Percentiles rank a stretch among this genome's conserved stretches.
These are phyloP conservation scores for Penicillium palitans DNA, from an alignment of 2,329 filamentous ascomycete species.

Conservation along the genomic window DNA sequence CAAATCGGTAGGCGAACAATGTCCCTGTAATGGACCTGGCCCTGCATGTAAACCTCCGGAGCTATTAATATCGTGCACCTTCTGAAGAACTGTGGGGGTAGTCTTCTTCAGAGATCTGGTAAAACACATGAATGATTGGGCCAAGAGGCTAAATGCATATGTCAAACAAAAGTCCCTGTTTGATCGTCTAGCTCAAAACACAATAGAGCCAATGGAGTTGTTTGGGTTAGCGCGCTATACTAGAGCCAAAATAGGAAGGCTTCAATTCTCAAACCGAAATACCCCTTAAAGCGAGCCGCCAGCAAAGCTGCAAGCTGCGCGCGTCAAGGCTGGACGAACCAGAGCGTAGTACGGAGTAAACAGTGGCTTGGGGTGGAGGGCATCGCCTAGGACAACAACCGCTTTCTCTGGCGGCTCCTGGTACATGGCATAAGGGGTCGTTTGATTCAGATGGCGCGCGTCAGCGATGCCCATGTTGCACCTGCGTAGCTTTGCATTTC, in stretches of 20 bases:
- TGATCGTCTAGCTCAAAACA: constrained; percentile 10
- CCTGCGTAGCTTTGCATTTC: neutral
- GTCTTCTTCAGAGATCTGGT: neutral
- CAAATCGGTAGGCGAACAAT: neutral
- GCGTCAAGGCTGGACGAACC: constrained; percentile 23
- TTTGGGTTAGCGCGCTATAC: constrained; percentile 6
- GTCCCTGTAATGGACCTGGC: neutral
- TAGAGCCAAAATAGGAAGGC: constrained; percentile 4
- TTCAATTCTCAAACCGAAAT: neutral
- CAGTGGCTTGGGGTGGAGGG: neutral
- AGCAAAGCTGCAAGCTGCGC: constrained; percentile 13
- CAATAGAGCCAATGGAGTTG: neutral
- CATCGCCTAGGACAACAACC: neutral
- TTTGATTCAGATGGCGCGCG: constrained; percentile 19
- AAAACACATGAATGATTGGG: neutral
- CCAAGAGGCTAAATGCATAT: neutral
- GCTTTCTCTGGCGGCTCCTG: neutral
- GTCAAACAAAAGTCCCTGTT: neutral
- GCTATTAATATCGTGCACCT: neutral
- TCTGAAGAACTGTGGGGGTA: neutral
- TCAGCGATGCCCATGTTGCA: neutral
- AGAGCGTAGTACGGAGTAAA: constrained; percentile 3
- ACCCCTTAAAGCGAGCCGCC: constrained; percentile 20
- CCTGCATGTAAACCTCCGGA: neutral
- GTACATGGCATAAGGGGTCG: neutral